Evolutionary conservation across 2,329 filamentous ascomycete genomes (phyloP).

Genomic region (Curvularia eragrostidis): DNA sequence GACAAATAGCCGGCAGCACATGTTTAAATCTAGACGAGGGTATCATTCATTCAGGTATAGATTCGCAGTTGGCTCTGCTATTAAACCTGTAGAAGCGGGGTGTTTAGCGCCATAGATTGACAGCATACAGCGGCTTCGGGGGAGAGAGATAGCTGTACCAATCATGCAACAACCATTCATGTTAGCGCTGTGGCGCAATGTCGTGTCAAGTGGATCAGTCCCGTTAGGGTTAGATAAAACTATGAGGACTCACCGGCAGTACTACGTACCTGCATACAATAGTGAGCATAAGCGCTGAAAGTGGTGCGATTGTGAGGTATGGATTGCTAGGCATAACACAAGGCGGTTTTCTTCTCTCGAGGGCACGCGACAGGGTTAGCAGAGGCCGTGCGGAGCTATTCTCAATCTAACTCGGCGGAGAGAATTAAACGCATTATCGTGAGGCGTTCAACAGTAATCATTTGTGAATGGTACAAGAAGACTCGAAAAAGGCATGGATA

Average conservation of each 20-base stretch:
- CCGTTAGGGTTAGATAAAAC: neutral
- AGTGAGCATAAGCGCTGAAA: neutral
- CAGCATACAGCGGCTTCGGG: neutral
- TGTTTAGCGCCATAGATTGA: neutral
- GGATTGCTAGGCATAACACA: neutral
- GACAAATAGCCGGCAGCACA: neutral
- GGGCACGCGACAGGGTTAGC: neutral
- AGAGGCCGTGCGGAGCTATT: neutral
- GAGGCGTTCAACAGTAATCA: neutral
- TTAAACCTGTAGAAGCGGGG: neutral
- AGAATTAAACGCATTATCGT: neutral
- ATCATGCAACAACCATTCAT: neutral
- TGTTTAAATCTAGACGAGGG: neutral
- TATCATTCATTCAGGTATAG: neutral
- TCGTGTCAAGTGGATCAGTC: neutral
- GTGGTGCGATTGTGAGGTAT: neutral
- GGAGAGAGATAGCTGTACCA: neutral
- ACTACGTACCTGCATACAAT: neutral
- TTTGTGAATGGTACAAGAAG: neutral
- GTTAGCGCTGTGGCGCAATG: slow-evolving; percentile 4
- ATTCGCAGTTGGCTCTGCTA: neutral
- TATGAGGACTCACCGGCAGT: neutral
- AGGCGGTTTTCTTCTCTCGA: neutral
- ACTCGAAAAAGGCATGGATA: neutral
- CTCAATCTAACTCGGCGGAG: neutral